Conservation (phyloP, 2,329 filamentous ascomycete species). For the Ascosphaera apis region DNA sequence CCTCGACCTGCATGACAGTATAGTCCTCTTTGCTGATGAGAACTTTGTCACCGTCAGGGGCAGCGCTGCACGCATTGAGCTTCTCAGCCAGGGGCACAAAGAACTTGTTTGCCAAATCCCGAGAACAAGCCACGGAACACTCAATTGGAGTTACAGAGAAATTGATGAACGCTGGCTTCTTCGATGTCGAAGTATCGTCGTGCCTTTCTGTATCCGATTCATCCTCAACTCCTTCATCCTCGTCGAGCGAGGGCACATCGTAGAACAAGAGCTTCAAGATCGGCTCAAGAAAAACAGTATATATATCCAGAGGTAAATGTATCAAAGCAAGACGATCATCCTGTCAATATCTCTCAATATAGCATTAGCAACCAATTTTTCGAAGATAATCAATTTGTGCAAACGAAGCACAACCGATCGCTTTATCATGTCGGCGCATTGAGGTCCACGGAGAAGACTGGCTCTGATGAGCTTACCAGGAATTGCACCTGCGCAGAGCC, state of each 20-base stretch:
- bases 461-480: conserved; percentile 3
- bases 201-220: conserved; percentile 12
- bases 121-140: conserved; percentile 76
- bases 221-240: conserved; percentile 13
- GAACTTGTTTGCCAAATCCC: conserved; percentile 46
- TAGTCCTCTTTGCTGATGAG: conserved; percentile 66
- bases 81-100: conserved; percentile 48
- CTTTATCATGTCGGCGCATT: background rate
- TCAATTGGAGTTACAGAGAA: conserved; percentile 81
- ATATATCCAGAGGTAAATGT: conserved; percentile 62
- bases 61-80: conserved; percentile 26
- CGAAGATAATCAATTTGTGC: conserved; percentile 1
- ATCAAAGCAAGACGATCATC: conserved; percentile 71
- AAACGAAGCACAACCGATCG: background rate
- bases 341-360: conserved; percentile 35
- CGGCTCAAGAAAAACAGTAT: conserved; percentile 59
- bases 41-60: conserved; percentile 24
- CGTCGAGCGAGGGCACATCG: conserved; percentile 16
- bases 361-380: no score
- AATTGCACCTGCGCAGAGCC: conserved; percentile 6
- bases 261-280: conserved; percentile 71
- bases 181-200: conserved; percentile 12
- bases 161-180: conserved; percentile 63
- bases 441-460: background rate
- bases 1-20: conserved; percentile 71